Conservation (phyloP, 129 eudicot genomes). For the Flaveria ramosissima region DNA sequence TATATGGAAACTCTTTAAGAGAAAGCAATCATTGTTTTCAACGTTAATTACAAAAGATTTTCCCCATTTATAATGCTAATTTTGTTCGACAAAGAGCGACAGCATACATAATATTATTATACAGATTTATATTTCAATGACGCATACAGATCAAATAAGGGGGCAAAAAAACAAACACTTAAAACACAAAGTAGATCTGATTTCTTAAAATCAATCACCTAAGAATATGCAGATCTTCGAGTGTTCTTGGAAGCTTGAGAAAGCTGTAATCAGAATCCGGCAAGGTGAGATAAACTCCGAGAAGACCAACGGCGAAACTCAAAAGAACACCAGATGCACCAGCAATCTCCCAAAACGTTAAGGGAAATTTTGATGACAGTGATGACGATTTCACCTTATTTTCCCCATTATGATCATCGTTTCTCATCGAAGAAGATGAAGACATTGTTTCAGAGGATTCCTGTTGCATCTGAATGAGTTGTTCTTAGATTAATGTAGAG, state of each 20-base stretch:
- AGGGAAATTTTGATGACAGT: conserved; percentile 53
- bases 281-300: conserved; percentile 71
- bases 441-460: conserved; percentile 26
- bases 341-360: conserved; percentile 57
- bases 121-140: conserved; percentile 9
- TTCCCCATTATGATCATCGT: conserved; percentile 26
- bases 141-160: conserved; percentile 1
- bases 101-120: not conserved
- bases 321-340: conserved; percentile 59
- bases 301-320: conserved; percentile 57
- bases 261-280: conserved; percentile 90
- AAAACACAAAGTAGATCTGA: not conserved
- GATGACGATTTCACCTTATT: conserved; percentile 7
- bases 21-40: not conserved
- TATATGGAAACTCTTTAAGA: not conserved
- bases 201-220: conserved; percentile 43
- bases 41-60: not conserved
- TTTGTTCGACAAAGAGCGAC: not conserved
- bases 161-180: not conserved
- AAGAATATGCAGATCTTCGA: conserved; percentile 76
- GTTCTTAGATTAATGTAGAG: not conserved
- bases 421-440: conserved; percentile 17
- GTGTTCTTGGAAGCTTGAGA: conserved; percentile 83
- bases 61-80: not conserved
- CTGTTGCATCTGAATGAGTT: conserved; percentile 33